phyloP scores from a whole-genome alignment of 2,329 filamentous ascomycete genomes.

The Aspergillus latus region DNA sequence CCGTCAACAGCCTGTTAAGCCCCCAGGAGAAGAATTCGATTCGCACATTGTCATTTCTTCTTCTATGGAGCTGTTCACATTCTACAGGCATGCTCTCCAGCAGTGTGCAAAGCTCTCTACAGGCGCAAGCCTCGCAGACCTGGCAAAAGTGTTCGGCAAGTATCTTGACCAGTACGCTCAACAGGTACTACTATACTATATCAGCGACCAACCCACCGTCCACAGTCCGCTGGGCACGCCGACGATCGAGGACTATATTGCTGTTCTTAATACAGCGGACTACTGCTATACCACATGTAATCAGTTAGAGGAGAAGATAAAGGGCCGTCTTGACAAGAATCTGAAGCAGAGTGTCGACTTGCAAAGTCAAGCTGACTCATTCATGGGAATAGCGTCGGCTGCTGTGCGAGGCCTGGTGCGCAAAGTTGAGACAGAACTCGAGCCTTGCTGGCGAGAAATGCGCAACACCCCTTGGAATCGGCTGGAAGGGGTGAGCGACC shows the following conservation, averaged over 20 bases:
- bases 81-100: conserved; percentile 87
- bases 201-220: conserved; percentile 59
- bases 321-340: conserved; percentile 80
- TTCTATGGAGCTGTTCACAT: conserved; percentile 95
- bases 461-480: conserved; percentile 92
- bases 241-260: conserved; percentile 70
- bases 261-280: conserved; percentile 93
- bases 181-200: conserved; percentile 76
- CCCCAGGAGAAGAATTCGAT: conserved; percentile 87
- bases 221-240: conserved; percentile 54
- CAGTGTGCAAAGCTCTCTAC: conserved; percentile 97
- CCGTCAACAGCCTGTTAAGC: conserved; percentile 74
- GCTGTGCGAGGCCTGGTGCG: conserved; percentile 81
- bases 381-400: conserved; percentile 89
- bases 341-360: conserved; percentile 76
- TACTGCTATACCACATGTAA: conserved; percentile 94
- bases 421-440: conserved; percentile 77
- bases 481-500: conserved; percentile 89
- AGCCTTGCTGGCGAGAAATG: conserved; percentile 94
- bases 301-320: conserved; percentile 92
- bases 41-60: conserved; percentile 86
- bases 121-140: conserved; percentile 77
- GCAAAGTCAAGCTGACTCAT: conserved; percentile 89
- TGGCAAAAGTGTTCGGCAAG: conserved; percentile 82
- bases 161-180: conserved; percentile 96